Evolutionary conservation across 2,329 filamentous ascomycete species (phyloP).

Genomic region (Orbilia javanica): DNA sequence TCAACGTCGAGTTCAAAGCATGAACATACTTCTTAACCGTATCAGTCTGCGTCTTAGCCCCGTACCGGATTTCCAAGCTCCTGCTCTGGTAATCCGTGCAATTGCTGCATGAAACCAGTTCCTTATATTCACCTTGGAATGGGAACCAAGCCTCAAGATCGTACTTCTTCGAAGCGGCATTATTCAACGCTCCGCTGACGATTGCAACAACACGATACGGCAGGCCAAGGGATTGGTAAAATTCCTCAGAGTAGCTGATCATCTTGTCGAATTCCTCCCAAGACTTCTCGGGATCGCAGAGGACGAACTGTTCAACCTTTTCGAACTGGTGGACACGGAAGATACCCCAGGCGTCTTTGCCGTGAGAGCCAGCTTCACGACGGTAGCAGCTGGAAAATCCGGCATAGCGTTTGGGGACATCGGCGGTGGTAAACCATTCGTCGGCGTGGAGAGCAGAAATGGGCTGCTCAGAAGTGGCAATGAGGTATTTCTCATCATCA

Average conservation of each 20-base stretch:
- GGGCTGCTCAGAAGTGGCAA: constrained; percentile 92
- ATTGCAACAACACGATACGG: constrained; percentile 94
- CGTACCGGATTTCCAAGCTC: constrained; percentile 91
- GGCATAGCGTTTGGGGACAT: constrained; percentile 89
- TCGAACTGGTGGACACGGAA: constrained; percentile 99
- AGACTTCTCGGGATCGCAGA: constrained; percentile 87
- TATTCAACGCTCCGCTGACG: constrained; percentile 95
- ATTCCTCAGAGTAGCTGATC: constrained; percentile 90
- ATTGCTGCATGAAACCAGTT: constrained; percentile 96
- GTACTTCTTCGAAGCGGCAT: constrained; percentile 89
- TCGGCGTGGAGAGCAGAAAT: constrained; percentile 92
- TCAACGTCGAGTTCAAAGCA: constrained; percentile 88
- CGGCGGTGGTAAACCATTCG: constrained; percentile 87
- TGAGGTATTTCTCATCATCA: constrained; percentile 86
- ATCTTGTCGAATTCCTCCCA: constrained; percentile 95
- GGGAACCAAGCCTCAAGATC: constrained; percentile 98
- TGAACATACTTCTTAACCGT: constrained; percentile 94
- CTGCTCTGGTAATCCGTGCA: constrained; percentile 98
- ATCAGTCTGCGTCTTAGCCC: constrained; percentile 86
- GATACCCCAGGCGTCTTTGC: constrained; percentile 95
- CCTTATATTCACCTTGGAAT: constrained; percentile 97
- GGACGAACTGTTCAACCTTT: constrained; percentile 86
- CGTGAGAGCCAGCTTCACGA: constrained; percentile 91
- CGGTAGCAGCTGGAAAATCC: constrained; percentile 96
- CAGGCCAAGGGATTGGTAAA: constrained; percentile 89